Evolutionary conservation across 2,329 filamentous ascomycete species (phyloP).

Genomic region (Alternaria metachromatica): DNA sequence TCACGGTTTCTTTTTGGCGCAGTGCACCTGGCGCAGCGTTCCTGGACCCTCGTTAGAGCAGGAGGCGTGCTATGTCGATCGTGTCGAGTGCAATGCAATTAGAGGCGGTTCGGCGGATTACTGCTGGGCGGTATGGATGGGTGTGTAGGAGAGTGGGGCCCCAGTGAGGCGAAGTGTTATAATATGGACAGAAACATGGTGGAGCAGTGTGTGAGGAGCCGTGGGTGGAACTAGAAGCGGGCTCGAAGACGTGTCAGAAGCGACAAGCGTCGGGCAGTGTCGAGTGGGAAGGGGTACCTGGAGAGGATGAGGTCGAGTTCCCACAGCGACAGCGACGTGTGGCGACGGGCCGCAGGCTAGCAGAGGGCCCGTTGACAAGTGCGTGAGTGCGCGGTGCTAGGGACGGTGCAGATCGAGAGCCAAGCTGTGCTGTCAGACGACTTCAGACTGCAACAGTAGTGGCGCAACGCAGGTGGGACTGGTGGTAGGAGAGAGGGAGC

Average conservation of each 20-base stretch:
- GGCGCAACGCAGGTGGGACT: conserved; percentile 18
- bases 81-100: conserved; percentile 6
- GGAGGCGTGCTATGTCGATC: conserved; percentile 11
- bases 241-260: conserved; percentile 30
- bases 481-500: conserved; percentile 16
- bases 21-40: not conserved
- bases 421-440: conserved; percentile 14
- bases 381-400: conserved; percentile 8
- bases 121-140: conserved; percentile 18
- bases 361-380: conserved; percentile 22
- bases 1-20: not conserved
- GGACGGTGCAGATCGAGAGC: conserved; percentile 14
- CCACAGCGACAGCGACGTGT: conserved; percentile 35
- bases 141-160: conserved; percentile 34
- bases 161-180: conserved; percentile 47
- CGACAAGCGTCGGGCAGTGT: conserved; percentile 25
- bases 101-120: conserved; percentile 9
- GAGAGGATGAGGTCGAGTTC: conserved; percentile 40
- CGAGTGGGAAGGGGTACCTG: conserved; percentile 39
- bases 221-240: conserved; percentile 32
- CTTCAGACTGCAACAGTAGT: conserved; percentile 23
- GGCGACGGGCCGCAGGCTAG: conserved; percentile 38
- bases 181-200: conserved; percentile 47
- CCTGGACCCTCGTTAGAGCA: conserved; percentile 3
- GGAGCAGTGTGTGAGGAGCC: conserved; percentile 37